Evolutionary conservation across 2,329 filamentous ascomycete species (phyloP).

Genomic region (Trichothecium roseum): DNA sequence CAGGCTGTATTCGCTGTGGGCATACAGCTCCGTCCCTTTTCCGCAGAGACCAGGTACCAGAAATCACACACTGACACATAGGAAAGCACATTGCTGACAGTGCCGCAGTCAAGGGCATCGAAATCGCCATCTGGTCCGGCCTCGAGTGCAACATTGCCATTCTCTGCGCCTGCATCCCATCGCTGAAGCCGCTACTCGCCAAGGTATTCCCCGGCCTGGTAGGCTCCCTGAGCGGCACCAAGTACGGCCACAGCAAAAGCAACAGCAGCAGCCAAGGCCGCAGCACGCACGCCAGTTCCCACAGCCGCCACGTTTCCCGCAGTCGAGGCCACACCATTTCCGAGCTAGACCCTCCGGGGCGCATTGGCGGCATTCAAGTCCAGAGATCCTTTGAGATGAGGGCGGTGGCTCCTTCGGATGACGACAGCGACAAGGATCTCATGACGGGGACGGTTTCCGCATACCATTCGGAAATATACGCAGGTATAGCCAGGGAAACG

Average conservation of each 20-base stretch:
- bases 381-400: no score
- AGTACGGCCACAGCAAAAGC: no score
- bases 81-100: background rate
- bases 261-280: no score
- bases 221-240: slow-evolving; percentile 2
- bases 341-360: no score
- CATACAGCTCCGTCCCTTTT: slow-evolving; percentile 7
- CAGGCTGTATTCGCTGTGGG: slow-evolving; percentile 11
- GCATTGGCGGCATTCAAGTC: no score
- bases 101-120: slow-evolving; percentile 9
- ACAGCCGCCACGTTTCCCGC: no score
- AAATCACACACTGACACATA: background rate
- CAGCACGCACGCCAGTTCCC: no score
- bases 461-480: background rate
- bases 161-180: slow-evolving; percentile 21
- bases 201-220: slow-evolving; percentile 13
- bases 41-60: slow-evolving; percentile 3
- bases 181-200: slow-evolving; percentile 19
- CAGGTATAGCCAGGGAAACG: no score
- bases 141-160: slow-evolving; percentile 23
- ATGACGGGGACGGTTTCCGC: background rate
- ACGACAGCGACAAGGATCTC: background rate
- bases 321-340: no score
- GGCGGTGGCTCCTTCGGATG: background rate
- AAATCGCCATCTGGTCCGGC: slow-evolving; percentile 17